These are phyloP conservation scores for Ceratocystis smalleyi DNA, from an alignment of 2,329 filamentous ascomycete genomes.

Conservation along the genomic window DNA sequence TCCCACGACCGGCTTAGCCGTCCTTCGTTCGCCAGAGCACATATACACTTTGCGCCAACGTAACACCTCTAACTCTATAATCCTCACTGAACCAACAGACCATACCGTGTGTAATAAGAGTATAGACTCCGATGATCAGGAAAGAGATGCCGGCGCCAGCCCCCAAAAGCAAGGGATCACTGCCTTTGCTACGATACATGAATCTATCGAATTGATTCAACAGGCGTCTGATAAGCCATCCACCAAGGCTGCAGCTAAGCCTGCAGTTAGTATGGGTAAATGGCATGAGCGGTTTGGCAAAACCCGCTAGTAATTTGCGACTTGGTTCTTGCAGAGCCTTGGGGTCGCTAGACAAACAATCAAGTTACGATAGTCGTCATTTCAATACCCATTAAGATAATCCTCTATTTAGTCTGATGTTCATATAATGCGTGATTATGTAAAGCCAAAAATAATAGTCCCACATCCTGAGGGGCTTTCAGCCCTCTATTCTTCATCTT, in stretches of 20 bases:
- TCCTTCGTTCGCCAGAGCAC: constrained; percentile 36
- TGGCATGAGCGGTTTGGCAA: constrained; percentile 46
- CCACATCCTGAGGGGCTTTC: neutral
- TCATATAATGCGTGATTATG: neutral
- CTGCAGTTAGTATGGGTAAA: constrained; percentile 31
- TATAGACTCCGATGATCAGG: neutral
- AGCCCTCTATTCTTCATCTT: neutral
- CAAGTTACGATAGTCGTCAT: neutral
- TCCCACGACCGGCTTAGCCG: constrained; percentile 30
- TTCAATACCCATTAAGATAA: neutral
- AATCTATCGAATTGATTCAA: constrained; percentile 44
- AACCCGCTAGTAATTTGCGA: constrained; percentile 24
- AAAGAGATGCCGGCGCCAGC: neutral
- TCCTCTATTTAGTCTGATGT: neutral
- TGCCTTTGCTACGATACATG: constrained; percentile 41
- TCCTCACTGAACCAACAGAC: constrained; percentile 26
- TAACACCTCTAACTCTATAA: constrained; percentile 51
- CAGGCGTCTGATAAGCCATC: constrained; percentile 23
- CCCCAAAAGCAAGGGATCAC: neutral
- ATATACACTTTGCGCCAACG: constrained; percentile 48
- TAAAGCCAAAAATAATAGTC: neutral
- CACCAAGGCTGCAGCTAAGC: constrained; percentile 19
- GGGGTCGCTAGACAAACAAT: neutral
- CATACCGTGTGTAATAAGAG: neutral
- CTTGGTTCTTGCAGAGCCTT: neutral